Base-by-base conservation (phyloP, 805 yeast species). In the Cyberlindnera amylophila region DNA sequence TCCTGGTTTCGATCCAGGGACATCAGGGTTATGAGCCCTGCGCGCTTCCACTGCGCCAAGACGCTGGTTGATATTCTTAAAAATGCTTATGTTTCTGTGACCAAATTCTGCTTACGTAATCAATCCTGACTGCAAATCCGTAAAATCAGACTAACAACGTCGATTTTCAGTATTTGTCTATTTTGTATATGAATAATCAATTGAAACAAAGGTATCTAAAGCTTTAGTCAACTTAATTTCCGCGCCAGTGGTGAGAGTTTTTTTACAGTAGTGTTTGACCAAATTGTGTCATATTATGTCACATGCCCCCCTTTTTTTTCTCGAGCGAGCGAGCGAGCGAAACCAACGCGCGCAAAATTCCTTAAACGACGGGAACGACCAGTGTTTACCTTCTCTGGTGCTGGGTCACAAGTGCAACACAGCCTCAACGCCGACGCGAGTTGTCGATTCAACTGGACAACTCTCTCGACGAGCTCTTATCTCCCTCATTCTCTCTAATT, bases 31-130 rank as follows among this genome's bases (percentile, higher is more conserved):
- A 85, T 85, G 95, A 85, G 95, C 95, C 93, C 93, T 82, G 91
- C 91, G 91, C 93, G 93, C 91, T 85, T 84, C 95, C 93, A 82
- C 93, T 85, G 91, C 93, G 91, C 91, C 91, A 85, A 89, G 84
- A 84, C 89, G 93, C 93, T 84, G 36, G 5, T 27, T 27, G 30
- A n/a, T n/a, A n/a, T n/a, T n/a, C n/a, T 12, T 27, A 12, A 27
- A 27, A 13, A 6, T 27, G n/a, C 5, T 11, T 27, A 6, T 8
- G 30, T 13, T 27, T 27, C 12, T 27, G 6, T 27, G 30, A 27
- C 30, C 5, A 12, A 5, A 6, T 12, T 27, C 30, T 4, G 30
- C 13, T 27, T 27, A 27, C 30, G 30, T 27, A 27, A 27, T 11
- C 30, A 27, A 13, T 6, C 9, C 24, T n/a, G n/a, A n/a, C n/a